Evolutionary conservation across 2,329 filamentous ascomycete genomes (phyloP), one percentile per base, ranked within the genome.

Genomic region (Colletotrichum phormii): DNA sequence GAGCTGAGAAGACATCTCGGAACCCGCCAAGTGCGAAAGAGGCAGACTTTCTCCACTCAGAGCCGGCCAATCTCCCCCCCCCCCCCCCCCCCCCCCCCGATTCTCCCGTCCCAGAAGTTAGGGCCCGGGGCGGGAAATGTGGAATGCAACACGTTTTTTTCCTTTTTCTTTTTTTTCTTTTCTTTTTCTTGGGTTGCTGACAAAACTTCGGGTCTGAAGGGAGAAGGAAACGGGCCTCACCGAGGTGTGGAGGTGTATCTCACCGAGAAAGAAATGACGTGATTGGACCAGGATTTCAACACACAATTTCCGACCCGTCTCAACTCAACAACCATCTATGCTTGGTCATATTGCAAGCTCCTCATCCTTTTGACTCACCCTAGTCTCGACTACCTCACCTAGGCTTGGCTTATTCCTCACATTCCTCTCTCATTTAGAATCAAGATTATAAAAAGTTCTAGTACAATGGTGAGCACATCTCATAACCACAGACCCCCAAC

Each of bases 391-490:
- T 37, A 5, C 12, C 12, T 5, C 6, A 15, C 35, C 35, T 15
- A 37, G 6, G 35, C 35, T 6, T 37, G 13, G 35, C 35, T 37
- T 37, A 37, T 6, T 5, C 2, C 35, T n/a, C 35, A 6, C 35
- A 37, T n/a, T n/a, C n/a, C n/a, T n/a, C 12, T 37, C 35, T 15
- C 5, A 15, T 37, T 37, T 37, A 1, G 13, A 15, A 5, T 37
- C 13, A 15, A 15, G 13, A 37, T 13, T 15, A 13, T 37, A 37
- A 13, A 37, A 13, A 12, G 5, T 81, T 5, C 83, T 84, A 22
- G 83, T 76, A 46, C 5, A 26, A 72, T 72, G 69, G 69, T 49
- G n/a, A 64, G 54, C 61, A 15, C 33, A 37, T 37, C 53, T 42
- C 11, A 60, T 24, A 11, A 8, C 51, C 35, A 4, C 13, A 13